These are phyloP conservation scores for Irpex sp. DNA, from an alignment of 1,284 basidiomycete genomes.

Conservation along the genomic window DNA sequence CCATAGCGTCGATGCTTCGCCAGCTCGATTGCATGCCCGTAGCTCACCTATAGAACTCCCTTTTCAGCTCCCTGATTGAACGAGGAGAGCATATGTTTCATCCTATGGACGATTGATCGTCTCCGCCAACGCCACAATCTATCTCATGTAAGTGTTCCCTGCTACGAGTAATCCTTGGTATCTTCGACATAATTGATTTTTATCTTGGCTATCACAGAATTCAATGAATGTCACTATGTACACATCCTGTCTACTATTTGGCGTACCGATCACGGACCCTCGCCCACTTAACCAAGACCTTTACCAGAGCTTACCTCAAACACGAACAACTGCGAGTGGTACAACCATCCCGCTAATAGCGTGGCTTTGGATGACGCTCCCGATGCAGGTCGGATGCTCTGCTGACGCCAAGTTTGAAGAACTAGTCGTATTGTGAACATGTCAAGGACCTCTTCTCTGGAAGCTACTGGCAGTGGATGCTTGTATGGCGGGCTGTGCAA, in stretches of 20 bases:
- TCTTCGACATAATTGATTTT: not conserved
- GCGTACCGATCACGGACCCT: not conserved
- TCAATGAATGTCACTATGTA: not conserved
- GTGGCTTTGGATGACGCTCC: not conserved
- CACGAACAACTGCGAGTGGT: not conserved
- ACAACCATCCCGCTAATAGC: not conserved
- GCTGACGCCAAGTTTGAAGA: not conserved
- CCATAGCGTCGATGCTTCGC: not conserved
- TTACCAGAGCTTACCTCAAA: not conserved
- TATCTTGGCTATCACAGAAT: not conserved
- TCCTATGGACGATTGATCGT: not conserved
- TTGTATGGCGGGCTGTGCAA: not conserved
- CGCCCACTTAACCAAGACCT: not conserved
- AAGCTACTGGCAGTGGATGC: not conserved
- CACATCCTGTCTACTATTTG: not conserved
- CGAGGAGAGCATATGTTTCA: not conserved
- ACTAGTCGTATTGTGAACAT: not conserved
- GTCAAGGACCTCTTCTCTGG: not conserved
- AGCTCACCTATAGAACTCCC: not conserved
- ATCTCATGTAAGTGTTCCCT: not conserved
- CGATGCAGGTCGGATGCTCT: not conserved
- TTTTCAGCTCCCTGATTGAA: not conserved
- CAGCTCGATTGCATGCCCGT: not conserved
- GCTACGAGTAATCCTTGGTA: not conserved
- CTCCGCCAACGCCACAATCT: not conserved